Percentiles rank a stretch among this genome's conserved stretches.
These are phyloP conservation scores for Croton laevigatus DNA, from an alignment of 441 rosid genomes.

Conservation along the genomic window DNA sequence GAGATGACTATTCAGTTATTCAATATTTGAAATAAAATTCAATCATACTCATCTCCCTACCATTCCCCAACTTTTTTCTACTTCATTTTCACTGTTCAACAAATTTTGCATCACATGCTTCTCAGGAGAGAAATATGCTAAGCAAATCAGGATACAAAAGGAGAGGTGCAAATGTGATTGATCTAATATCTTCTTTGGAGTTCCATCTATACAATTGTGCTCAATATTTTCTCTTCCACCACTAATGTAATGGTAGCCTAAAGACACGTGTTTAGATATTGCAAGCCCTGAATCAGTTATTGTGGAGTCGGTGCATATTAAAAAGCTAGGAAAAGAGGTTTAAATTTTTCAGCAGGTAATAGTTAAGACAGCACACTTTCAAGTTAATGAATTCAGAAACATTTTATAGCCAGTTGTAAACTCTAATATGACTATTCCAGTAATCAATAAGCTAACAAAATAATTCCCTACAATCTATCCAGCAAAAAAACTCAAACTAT, in stretches of 20 bases:
- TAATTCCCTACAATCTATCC: slow-evolving; percentile 5
- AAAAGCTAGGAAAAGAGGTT: not conserved
- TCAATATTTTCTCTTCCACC: not conserved
- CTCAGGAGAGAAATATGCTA: not conserved
- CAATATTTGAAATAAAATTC: not conserved
- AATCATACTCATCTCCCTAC: not conserved
- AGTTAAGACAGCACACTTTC: not conserved
- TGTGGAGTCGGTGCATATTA: not conserved
- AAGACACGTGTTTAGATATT: not conserved
- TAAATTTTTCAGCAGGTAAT: not conserved
- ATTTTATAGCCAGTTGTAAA: not conserved
- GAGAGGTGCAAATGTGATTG: too few species aligned
- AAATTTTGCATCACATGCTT: too few species aligned
- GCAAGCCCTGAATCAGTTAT: not conserved
- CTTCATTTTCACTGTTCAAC: too few species aligned
- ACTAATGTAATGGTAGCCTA: not conserved
- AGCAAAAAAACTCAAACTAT: not conserved
- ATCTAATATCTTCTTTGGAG: not conserved
- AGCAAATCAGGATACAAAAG: not conserved
- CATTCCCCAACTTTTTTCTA: not conserved
- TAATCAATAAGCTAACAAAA: not conserved
- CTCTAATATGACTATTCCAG: not conserved
- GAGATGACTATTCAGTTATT: not conserved
- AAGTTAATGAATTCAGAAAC: slow-evolving; percentile 1
- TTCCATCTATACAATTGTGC: not conserved